Conservation (phyloP, 2,329 filamentous ascomycete genomes). For the Tothia fuscella region DNA sequence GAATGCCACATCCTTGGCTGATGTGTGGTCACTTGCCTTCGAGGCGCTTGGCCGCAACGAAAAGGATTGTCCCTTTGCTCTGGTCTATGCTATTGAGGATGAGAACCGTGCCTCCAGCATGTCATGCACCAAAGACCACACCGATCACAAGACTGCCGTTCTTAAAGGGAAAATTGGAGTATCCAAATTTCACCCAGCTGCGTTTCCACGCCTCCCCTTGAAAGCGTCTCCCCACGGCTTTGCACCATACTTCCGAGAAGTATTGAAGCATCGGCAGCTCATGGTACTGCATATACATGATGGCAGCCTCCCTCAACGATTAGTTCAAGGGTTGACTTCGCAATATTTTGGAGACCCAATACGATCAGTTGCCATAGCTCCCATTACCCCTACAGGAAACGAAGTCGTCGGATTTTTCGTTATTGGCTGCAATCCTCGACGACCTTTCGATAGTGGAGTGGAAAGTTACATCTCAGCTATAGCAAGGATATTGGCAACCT, state of each 20-base stretch:
- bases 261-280: neutral
- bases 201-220: neutral
- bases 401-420: constrained; percentile 1
- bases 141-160: neutral
- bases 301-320: neutral
- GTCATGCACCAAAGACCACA: neutral
- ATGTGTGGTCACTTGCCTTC: neutral
- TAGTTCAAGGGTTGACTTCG: neutral
- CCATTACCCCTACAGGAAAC: neutral
- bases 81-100: constrained; percentile 5
- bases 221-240: neutral
- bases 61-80: constrained; percentile 3
- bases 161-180: neutral
- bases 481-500: neutral
- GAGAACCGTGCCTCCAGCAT: neutral
- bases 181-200: neutral
- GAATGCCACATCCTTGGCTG: neutral
- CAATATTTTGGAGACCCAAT: neutral
- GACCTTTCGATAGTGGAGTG: neutral
- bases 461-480: neutral
- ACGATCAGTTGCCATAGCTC: neutral
- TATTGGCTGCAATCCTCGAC: constrained; percentile 1
- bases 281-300: neutral
- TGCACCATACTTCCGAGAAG: neutral
- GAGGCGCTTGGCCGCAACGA: neutral